These are phyloP conservation scores for Wallacemonas sp. DNA, from an alignment of 208 protist species.

Conservation along the genomic window DNA sequence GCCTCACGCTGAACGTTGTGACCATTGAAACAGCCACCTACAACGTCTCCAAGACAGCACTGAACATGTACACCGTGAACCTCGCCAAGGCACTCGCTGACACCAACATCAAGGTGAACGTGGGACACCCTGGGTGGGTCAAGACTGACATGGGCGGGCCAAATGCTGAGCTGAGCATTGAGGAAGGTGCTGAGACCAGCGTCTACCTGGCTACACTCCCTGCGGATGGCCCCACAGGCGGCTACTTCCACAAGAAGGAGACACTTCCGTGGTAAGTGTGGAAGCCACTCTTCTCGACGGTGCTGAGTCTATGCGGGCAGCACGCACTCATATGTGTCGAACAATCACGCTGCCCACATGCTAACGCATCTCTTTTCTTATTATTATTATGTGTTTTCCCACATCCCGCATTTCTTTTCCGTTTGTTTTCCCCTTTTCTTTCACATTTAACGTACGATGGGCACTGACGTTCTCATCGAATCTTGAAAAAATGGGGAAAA, in stretches of 20 bases:
- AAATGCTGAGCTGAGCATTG: slow-evolving; percentile 38
- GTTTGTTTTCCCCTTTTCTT: slow-evolving; percentile 19
- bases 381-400: slow-evolving; percentile 14
- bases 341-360: neutral
- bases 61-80: slow-evolving; percentile 86
- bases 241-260: slow-evolving; percentile 78
- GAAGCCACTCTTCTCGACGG: too few species aligned
- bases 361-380: slow-evolving; percentile 7
- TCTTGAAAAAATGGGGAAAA: too few species aligned
- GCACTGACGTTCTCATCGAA: neutral
- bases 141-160: slow-evolving; percentile 72
- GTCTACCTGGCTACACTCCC: slow-evolving; percentile 80
- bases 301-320: too few species aligned
- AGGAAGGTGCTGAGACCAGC: slow-evolving; percentile 69
- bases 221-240: slow-evolving; percentile 64
- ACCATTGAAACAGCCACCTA: slow-evolving; percentile 37
- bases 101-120: slow-evolving; percentile 64
- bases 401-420: neutral
- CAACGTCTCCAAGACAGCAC: slow-evolving; percentile 65
- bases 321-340: too few species aligned
- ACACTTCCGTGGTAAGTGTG: slow-evolving; percentile 51
- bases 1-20: slow-evolving; percentile 26
- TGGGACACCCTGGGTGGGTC: slow-evolving; percentile 69
- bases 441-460: slow-evolving; percentile 7
- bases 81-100: slow-evolving; percentile 53